These are phyloP conservation scores for Aspergillus avenaceus DNA, from an alignment of 495 filamentous ascomycete species.

Conservation along the genomic window DNA sequence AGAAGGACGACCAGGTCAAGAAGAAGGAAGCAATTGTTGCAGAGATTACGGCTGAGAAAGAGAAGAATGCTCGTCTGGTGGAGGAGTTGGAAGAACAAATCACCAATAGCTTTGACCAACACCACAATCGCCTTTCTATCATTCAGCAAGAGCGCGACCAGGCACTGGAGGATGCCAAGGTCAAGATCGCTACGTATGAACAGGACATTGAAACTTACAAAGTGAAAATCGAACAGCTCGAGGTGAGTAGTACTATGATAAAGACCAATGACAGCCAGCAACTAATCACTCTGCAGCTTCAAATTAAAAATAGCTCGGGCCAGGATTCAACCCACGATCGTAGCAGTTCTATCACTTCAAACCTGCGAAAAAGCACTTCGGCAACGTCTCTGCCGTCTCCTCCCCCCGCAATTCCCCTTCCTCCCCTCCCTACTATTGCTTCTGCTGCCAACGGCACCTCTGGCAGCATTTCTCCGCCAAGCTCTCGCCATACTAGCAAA, in stretches of 20 bases:
- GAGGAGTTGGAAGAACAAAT: constrained; percentile 97
- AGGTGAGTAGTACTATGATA: constrained; percentile 26
- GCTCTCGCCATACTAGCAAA: constrained; percentile 70
- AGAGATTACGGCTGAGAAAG: constrained; percentile 55
- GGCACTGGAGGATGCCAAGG: constrained; percentile 45
- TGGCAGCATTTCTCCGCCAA: constrained; percentile 41
- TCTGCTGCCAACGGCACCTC: constrained; percentile 31
- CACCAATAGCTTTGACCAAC: constrained; percentile 89
- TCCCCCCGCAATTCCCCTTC: constrained; percentile 92
- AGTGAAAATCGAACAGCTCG: constrained; percentile 47
- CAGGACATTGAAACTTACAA: constrained; percentile 50
- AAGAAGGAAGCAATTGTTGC: constrained; percentile 62
- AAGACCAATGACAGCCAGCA: background rate
- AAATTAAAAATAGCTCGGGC: constrained; percentile 38
- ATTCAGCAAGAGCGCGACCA: constrained; percentile 55
- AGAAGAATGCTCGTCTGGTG: constrained; percentile 84
- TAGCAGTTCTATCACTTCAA: constrained; percentile 71
- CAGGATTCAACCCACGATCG: constrained; percentile 51
- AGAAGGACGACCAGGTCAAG: constrained; percentile 69
- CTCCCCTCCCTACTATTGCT: constrained; percentile 47
- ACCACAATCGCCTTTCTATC: constrained; percentile 77
- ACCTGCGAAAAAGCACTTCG: constrained; percentile 81
- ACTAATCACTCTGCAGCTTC: constrained; percentile 29
- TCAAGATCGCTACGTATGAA: constrained; percentile 41
- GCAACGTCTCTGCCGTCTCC: constrained; percentile 84